These are phyloP conservation scores for Argentina anserina DNA, from an alignment of 306 rosid genomes.

Conservation along the genomic window DNA sequence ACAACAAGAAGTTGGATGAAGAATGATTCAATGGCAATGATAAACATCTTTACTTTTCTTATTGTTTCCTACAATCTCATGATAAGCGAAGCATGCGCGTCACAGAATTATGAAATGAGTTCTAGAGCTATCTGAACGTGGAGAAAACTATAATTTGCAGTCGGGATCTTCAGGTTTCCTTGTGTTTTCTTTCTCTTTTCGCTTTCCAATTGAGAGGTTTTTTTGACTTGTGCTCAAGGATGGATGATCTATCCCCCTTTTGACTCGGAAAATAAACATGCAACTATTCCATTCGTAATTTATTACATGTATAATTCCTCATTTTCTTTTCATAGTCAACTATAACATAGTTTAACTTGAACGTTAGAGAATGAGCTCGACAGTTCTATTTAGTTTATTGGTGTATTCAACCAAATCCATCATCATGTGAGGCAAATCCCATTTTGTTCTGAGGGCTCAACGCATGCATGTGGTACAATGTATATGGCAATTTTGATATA, in stretches of 20 bases:
- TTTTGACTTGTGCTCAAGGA: conserved; percentile 16
- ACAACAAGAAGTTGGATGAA: not conserved
- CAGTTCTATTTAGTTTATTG: not conserved
- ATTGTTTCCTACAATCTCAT: not conserved
- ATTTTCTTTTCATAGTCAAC: conserved; percentile 28
- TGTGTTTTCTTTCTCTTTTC: conserved; percentile 9
- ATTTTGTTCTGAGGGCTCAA: not conserved
- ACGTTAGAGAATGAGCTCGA: not conserved
- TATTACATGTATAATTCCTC: conserved; percentile 18
- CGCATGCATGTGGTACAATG: not conserved
- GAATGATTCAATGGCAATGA: conserved; percentile 5
- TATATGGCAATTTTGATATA: not conserved
- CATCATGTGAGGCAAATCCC: conserved; percentile 9
- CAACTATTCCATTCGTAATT: conserved; percentile 20
- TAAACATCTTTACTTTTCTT: not conserved
- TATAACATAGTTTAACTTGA: not conserved
- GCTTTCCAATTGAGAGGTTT: conserved; percentile 21
- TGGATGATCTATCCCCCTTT: not conserved
- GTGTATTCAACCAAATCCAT: not conserved
- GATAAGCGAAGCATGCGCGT: conserved; percentile 45
- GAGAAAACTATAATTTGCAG: conserved; percentile 4
- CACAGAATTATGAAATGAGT: conserved; percentile 10
- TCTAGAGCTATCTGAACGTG: conserved; percentile 7
- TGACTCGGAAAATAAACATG: conserved; percentile 15
- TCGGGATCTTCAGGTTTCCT: conserved; percentile 12